phyloP scores from a whole-genome alignment of 75 land plant genomes.

The Pinus albicaulis region DNA sequence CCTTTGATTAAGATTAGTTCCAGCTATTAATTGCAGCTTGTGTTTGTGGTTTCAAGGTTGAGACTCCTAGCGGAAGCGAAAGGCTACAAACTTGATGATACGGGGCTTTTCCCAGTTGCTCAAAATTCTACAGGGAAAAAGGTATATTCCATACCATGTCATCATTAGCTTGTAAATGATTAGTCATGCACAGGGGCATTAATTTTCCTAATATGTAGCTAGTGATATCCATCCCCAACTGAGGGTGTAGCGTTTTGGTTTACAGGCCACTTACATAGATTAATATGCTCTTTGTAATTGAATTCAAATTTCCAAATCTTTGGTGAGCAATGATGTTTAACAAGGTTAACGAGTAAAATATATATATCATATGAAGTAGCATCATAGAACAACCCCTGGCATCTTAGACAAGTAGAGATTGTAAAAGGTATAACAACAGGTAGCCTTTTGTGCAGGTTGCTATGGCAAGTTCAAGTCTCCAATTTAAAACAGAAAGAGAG shows the following conservation, averaged over 20 bases:
- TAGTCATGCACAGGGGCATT: background rate
- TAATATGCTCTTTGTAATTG: background rate
- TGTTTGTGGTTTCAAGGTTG: constrained; percentile 45
- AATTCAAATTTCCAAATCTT: background rate
- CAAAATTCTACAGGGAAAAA: constrained; percentile 54
- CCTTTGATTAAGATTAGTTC: no score
- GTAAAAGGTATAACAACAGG: constrained; percentile 3
- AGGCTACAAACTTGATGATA: constrained; percentile 93
- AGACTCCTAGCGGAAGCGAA: constrained; percentile 84
- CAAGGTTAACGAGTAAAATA: background rate
- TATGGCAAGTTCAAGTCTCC: constrained; percentile 34
- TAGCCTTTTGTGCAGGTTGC: constrained; percentile 26
- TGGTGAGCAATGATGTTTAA: background rate
- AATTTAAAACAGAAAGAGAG: constrained; percentile 70
- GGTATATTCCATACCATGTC: constrained; percentile 22
- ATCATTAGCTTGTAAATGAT: background rate
- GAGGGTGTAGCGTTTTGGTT: background rate
- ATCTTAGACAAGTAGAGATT: background rate
- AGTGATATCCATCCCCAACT: background rate
- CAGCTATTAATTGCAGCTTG: no score
- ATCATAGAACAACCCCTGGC: background rate
- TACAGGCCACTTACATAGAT: background rate
- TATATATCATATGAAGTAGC: background rate
- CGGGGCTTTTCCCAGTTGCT: constrained; percentile 69
- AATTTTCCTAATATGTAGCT: background rate